These are phyloP conservation scores for Yamadazyma membranifaciens DNA, from an alignment of 1,139 yeast species.

Conservation along the genomic window DNA sequence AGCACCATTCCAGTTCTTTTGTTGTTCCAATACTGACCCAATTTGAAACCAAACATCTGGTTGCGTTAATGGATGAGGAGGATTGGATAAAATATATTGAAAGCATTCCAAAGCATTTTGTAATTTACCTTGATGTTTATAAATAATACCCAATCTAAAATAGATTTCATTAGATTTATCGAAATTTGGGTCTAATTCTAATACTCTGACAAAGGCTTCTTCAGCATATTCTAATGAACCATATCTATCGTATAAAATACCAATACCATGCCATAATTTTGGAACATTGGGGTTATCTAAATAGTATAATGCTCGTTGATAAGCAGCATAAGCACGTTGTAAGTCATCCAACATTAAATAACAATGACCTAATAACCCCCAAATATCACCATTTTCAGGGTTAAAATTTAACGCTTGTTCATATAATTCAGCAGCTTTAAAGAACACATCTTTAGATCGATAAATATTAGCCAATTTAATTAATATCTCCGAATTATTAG, in stretches of 20 bases:
- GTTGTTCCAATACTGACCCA: conserved; percentile 93
- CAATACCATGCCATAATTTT: conserved; percentile 97
- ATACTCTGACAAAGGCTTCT: conserved; percentile 93
- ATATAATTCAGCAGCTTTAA: conserved; percentile 90
- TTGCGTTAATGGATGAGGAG: conserved; percentile 94
- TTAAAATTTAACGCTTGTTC: conserved; percentile 80
- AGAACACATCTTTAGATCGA: conserved; percentile 84
- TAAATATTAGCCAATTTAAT: conserved; percentile 86
- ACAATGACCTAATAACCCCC: conserved; percentile 98
- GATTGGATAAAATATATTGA: conserved; percentile 83
- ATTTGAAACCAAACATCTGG: conserved; percentile 99
- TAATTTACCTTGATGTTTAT: conserved; percentile 89
- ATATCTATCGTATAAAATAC: conserved; percentile 90
- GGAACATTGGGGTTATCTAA: conserved; percentile 94
- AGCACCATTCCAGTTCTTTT: conserved; percentile 88
- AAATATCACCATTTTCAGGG: conserved; percentile 91
- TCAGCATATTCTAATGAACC: conserved; percentile 97
- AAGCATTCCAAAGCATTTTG: conserved; percentile 90
- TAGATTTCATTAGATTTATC: conserved; percentile 96
- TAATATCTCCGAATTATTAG: conserved; percentile 80
- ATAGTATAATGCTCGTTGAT: conserved; percentile 91
- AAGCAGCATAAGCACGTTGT: conserved; percentile 93
- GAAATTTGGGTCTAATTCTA: conserved; percentile 92
- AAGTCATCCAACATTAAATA: conserved; percentile 94
- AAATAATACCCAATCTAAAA: conserved; percentile 94